phyloP scores from a whole-genome alignment of 192 early-diverging fungal species.

The Linnemannia schmuckeri region DNA sequence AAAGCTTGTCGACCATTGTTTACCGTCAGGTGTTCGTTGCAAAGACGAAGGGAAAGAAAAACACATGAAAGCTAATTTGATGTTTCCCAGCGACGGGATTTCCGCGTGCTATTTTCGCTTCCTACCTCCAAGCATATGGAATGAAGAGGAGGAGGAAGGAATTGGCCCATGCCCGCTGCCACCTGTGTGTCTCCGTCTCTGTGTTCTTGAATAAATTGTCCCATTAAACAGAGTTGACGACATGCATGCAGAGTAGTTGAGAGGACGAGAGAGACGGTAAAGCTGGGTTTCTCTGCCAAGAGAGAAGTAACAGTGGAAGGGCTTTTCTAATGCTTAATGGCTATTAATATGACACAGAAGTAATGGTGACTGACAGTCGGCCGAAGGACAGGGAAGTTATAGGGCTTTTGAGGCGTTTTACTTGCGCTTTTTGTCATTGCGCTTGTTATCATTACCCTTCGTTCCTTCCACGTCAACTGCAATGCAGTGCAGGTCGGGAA shows the following conservation, averaged over 20 bases:
- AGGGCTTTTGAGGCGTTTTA: not conserved
- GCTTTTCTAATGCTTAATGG: not conserved
- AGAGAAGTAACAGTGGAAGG: not conserved
- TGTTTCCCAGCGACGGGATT: conserved; percentile 3
- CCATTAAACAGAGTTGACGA: conserved; percentile 1
- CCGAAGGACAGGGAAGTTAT: not conserved
- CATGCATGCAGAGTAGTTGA: not conserved
- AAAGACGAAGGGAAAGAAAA: not conserved
- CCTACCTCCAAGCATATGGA: not conserved
- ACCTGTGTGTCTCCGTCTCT: not conserved
- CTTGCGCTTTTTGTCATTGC: no score
- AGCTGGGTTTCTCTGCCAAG: not conserved
- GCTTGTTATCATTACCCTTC: not conserved
- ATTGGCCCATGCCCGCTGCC: conserved; percentile 1
- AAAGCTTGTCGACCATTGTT: not conserved
- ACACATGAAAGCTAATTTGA: conserved; percentile 2
- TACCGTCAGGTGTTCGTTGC: not conserved
- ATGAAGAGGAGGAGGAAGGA: not conserved
- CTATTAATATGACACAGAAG: not conserved
- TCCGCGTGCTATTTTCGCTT: not conserved
- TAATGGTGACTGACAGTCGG: not conserved
- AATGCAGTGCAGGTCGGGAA: not conserved
- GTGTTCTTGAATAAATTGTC: not conserved
- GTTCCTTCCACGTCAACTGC: not conserved
- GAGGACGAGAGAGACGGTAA: not conserved